Percentiles rank a stretch among this genome's conserved stretches.
Evolutionary conservation across 495 filamentous ascomycete genomes (phyloP).

Genomic region (Penicillium crystallinum): DNA sequence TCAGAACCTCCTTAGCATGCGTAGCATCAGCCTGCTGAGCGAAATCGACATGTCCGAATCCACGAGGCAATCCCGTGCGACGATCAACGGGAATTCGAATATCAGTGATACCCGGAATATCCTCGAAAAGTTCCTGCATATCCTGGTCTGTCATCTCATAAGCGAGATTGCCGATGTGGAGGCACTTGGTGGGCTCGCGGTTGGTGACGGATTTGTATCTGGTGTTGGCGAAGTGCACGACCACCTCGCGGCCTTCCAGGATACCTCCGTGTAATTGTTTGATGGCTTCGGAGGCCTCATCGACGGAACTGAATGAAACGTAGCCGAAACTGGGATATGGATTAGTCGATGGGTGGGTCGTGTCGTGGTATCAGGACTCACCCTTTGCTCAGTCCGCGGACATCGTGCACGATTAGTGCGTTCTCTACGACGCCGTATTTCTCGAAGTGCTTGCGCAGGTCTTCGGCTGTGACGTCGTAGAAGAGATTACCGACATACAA

Average conservation of each 20-base stretch:
- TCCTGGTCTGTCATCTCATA: conserved; percentile 88
- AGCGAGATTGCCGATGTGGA: conserved; percentile 87
- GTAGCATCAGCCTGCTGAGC: conserved; percentile 55
- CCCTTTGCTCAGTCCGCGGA: conserved; percentile 81
- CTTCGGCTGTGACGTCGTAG: conserved; percentile 72
- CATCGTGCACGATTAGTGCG: conserved; percentile 58
- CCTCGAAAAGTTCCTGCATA: conserved; percentile 72
- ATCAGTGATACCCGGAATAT: conserved; percentile 66
- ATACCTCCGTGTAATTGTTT: conserved; percentile 60
- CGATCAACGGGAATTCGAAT: conserved; percentile 88
- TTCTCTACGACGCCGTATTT: conserved; percentile 58
- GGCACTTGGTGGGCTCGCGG: conserved; percentile 51
- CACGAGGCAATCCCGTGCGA: conserved; percentile 77
- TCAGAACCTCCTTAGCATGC: conserved; percentile 52
- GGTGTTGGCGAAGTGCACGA: conserved; percentile 50
- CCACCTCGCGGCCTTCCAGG: conserved; percentile 72
- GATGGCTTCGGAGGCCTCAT: conserved; percentile 57
- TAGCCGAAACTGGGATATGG: conserved; percentile 66
- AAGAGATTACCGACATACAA: conserved; percentile 83
- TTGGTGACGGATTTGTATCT: conserved; percentile 14
- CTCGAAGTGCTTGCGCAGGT: conserved; percentile 61
- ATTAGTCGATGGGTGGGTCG: background rate
- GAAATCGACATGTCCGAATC: conserved; percentile 91
- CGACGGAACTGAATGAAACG: conserved; percentile 56
- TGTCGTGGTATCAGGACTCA: conserved; percentile 37